Evolutionary conservation across 2,329 filamentous ascomycete species (phyloP).

Genomic region (Colletotrichum theobromicola): DNA sequence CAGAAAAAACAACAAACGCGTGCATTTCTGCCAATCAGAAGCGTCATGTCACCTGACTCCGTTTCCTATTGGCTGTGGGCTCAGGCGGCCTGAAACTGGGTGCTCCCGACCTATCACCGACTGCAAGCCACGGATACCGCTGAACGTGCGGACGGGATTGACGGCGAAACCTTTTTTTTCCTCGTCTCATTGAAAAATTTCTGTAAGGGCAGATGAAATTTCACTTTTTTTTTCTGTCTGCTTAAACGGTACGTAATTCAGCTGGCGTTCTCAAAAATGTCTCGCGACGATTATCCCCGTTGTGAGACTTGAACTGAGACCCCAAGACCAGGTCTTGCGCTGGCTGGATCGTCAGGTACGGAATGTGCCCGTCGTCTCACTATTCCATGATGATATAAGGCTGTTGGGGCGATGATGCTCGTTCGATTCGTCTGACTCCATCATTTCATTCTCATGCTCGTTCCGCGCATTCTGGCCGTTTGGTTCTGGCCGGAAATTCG

Average conservation of each 20-base stretch:
- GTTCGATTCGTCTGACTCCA: background rate
- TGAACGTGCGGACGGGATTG: background rate
- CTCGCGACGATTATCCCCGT: slow-evolving; percentile 13
- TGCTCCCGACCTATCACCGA: background rate
- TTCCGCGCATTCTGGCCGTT: background rate
- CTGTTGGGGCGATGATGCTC: background rate
- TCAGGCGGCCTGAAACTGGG: slow-evolving; percentile 6
- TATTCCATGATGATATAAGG: slow-evolving; percentile 15
- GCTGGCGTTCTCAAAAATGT: background rate
- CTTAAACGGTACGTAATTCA: background rate
- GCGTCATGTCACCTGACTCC: background rate
- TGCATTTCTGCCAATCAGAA: slow-evolving; percentile 2
- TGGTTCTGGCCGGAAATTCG: background rate
- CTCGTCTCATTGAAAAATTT: background rate
- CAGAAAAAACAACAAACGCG: slow-evolving; percentile 21
- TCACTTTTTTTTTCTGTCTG: background rate
- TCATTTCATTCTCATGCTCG: background rate
- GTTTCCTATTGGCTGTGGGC: background rate
- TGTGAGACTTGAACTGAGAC: slow-evolving; percentile 6
- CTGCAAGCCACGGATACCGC: slow-evolving; percentile 11
- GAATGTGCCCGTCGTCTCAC: slow-evolving; percentile 16
- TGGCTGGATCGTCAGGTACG: slow-evolving; percentile 23
- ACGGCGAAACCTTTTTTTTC: background rate
- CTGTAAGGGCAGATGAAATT: background rate
- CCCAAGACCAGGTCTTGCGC: slow-evolving; percentile 1